A percentile compares a stretch with the other conserved stretches of the same genome.
These are phyloP conservation scores for Cyclanthera cordifolia DNA, from an alignment of 306 rosid genomes.

Conservation along the genomic window DNA sequence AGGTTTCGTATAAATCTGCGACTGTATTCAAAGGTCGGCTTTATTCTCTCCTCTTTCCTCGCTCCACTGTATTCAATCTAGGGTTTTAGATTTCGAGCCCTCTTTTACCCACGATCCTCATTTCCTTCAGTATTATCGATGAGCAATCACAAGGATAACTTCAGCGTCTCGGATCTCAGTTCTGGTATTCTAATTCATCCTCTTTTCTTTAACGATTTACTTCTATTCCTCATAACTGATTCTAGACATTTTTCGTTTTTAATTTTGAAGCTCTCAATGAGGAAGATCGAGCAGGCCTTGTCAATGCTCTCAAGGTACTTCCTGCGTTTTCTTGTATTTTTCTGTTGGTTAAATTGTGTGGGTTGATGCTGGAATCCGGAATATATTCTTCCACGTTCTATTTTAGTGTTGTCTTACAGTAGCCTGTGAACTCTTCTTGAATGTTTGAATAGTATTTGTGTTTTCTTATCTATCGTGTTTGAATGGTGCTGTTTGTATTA, in stretches of 20 bases:
- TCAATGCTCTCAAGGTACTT: constrained; percentile 74
- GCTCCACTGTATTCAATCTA: constrained; percentile 27
- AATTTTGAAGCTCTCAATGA: constrained; percentile 42
- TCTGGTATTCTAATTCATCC: constrained; percentile 31
- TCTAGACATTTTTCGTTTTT: background rate
- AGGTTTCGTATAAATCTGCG: constrained; percentile 18
- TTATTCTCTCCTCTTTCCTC: constrained; percentile 13
- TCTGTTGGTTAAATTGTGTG: background rate
- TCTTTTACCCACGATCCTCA: background rate
- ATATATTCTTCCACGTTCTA: too few species aligned
- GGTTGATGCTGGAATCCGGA: background rate
- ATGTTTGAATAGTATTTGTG: background rate
- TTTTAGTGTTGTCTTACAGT: too few species aligned
- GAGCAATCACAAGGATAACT: constrained; percentile 57
- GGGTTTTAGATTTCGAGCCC: constrained; percentile 59
- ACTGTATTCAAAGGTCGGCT: constrained; percentile 27
- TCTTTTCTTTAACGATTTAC: background rate
- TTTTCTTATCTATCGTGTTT: background rate
- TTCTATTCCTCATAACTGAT: background rate
- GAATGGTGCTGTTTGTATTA: background rate
- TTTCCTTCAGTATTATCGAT: constrained; percentile 13
- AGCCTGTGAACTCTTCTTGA: background rate
- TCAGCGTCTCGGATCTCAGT: constrained; percentile 49
- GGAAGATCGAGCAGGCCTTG: constrained; percentile 61
- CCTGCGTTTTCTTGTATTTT: background rate